These are phyloP conservation scores for Diplosphaera chodatii DNA, from an alignment of 139 green algal species.

Conservation along the genomic window DNA sequence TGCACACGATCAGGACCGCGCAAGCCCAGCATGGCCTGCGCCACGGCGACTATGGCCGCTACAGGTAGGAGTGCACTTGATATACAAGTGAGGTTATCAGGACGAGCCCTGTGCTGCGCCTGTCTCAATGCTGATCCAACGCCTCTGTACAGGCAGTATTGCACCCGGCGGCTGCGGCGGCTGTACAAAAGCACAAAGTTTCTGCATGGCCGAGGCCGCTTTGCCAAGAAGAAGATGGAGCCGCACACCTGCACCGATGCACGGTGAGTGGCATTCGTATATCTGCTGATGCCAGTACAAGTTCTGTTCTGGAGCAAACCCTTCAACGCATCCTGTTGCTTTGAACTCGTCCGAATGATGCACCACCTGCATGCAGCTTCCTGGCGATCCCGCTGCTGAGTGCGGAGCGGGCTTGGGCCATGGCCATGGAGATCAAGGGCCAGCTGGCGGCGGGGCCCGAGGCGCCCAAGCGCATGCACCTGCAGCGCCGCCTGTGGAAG, in stretches of 20 bases:
- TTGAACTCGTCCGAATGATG: neutral
- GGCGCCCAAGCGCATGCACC: constrained; percentile 54
- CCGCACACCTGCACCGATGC: constrained; percentile 53
- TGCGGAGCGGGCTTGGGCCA: constrained; percentile 81
- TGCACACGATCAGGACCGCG: constrained; percentile 47
- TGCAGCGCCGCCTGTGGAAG: constrained; percentile 62
- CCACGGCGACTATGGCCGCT: constrained; percentile 72
- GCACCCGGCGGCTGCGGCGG: constrained; percentile 56
- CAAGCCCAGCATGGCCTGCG: constrained; percentile 74
- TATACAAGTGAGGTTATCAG: too few relatives aligned
- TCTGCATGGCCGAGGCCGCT: constrained; percentile 79
- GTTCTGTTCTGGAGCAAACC: too few relatives aligned
- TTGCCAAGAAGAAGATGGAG: constrained; percentile 73
- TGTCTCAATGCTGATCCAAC: too few relatives aligned
- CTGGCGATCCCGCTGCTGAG: constrained; percentile 77
- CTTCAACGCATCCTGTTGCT: too few relatives aligned
- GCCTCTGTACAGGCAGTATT: constrained; percentile 76
- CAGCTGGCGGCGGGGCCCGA: constrained; percentile 39
- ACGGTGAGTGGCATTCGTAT: too few relatives aligned
- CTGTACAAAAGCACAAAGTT: constrained; percentile 81
- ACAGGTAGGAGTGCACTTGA: too few relatives aligned
- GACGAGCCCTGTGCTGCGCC: too few relatives aligned
- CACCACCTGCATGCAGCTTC: constrained; percentile 42
- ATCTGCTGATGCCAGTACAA: too few relatives aligned
- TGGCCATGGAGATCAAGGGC: constrained; percentile 87